Conservation (phyloP, 2,329 filamentous ascomycete genomes). For the Aspergillus quadricinctus region DNA sequence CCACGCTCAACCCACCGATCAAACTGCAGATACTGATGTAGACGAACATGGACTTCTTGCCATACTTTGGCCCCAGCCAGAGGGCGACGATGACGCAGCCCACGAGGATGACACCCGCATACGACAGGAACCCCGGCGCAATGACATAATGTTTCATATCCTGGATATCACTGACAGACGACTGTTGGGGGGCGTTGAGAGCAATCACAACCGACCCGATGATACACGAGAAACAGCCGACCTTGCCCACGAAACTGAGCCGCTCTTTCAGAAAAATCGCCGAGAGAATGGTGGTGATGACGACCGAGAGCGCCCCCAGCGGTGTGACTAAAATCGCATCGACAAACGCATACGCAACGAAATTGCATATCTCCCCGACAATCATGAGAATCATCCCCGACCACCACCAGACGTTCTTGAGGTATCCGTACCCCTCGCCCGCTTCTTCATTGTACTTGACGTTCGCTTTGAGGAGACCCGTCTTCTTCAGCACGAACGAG, state of each 20-base stretch:
- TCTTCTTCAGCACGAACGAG: slow-evolving; percentile 94
- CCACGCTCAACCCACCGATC: slow-evolving; percentile 89
- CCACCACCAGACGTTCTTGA: slow-evolving; percentile 97
- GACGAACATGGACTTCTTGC: slow-evolving; percentile 95
- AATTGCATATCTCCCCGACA: slow-evolving; percentile 92
- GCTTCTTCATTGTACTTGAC: slow-evolving; percentile 94
- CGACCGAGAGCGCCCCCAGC: slow-evolving; percentile 83
- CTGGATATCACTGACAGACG: slow-evolving; percentile 80
- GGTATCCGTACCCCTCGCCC: slow-evolving; percentile 93
- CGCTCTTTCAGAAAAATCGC: slow-evolving; percentile 95
- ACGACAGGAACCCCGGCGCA: slow-evolving; percentile 78
- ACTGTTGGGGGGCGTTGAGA: slow-evolving; percentile 83
- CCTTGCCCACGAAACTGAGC: slow-evolving; percentile 90
- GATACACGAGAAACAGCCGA: slow-evolving; percentile 93
- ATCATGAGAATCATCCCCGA: slow-evolving; percentile 95
- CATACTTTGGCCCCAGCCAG: slow-evolving; percentile 81
- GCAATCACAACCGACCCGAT: slow-evolving; percentile 90
- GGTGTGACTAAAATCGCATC: slow-evolving; percentile 95
- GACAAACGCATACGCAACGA: slow-evolving; percentile 93
- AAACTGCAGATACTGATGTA: slow-evolving; percentile 96
- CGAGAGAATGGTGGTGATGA: slow-evolving; percentile 84
- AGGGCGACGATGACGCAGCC: slow-evolving; percentile 68
- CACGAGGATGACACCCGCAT: slow-evolving; percentile 76
- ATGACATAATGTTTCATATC: slow-evolving; percentile 88
- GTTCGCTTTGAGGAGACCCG: slow-evolving; percentile 85